A percentile compares a stretch with the other conserved stretches of the same genome.
Evolutionary conservation across 495 filamentous ascomycete genomes (phyloP).

Genomic region (Tuber borchii): DNA sequence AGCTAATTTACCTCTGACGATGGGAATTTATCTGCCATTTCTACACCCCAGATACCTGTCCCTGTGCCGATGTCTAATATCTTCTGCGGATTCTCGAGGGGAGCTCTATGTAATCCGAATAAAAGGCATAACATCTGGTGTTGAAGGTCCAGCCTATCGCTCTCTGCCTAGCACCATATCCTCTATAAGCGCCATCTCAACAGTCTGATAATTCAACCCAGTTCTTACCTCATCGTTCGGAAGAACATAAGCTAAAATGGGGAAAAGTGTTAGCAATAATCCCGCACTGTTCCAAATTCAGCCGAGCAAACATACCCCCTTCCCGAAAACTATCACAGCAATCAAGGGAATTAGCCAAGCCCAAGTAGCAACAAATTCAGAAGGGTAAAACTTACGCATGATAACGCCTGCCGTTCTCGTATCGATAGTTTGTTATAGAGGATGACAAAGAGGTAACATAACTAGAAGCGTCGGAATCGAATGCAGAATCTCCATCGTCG

Average conservation of each 20-base stretch:
- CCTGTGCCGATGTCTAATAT: slow-evolving; percentile 62
- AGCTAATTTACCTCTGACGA: background rate
- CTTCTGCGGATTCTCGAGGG: slow-evolving; percentile 48
- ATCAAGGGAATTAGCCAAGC: background rate
- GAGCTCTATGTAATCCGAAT: slow-evolving; percentile 55
- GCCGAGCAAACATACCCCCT: slow-evolving; percentile 5
- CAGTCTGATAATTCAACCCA: background rate
- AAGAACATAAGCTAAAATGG: slow-evolving; percentile 14
- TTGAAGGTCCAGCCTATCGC: slow-evolving; percentile 52
- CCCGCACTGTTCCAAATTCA: too few species aligned
- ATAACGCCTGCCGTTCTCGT: slow-evolving; percentile 29
- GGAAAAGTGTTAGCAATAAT: background rate
- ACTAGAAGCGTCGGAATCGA: background rate
- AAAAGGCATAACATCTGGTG: slow-evolving; percentile 55
- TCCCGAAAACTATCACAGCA: slow-evolving; percentile 10
- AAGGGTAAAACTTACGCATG: slow-evolving; percentile 11
- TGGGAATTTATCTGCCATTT: slow-evolving; percentile 38
- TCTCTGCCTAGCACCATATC: background rate
- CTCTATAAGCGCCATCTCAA: background rate
- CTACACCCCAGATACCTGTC: slow-evolving; percentile 63
- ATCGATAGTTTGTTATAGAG: slow-evolving; percentile 17
- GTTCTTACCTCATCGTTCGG: slow-evolving; percentile 30
- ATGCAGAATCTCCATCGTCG: background rate
- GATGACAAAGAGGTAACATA: background rate
- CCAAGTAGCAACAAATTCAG: background rate